Evolutionary conservation across 805 yeast species (phyloP).

Genomic region (Grigorovia humatica): DNA sequence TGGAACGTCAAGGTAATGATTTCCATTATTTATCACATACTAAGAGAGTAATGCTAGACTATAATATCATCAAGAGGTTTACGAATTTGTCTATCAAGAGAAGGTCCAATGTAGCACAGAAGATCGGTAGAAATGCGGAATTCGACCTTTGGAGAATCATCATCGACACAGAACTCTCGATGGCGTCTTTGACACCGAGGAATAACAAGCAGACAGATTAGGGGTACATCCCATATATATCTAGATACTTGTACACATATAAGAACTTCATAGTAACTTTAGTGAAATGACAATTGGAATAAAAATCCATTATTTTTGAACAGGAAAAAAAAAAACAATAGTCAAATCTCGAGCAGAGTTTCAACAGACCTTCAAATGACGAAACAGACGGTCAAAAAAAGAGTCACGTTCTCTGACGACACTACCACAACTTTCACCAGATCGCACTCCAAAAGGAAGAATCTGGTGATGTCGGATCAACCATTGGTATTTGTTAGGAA

Average conservation of each 20-base stretch:
- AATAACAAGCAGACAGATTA: not conserved
- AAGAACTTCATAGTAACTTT: too few species aligned
- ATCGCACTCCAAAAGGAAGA: conserved; percentile 15
- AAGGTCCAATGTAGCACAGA: conserved; percentile 42
- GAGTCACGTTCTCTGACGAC: conserved; percentile 29
- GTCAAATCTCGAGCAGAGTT: too few species aligned
- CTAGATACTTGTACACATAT: too few species aligned
- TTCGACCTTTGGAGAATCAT: conserved; percentile 62
- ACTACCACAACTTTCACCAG: conserved; percentile 19
- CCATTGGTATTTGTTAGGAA: conserved; percentile 28
- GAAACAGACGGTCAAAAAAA: conserved; percentile 16
- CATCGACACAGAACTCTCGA: conserved; percentile 41
- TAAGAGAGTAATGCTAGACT: conserved; percentile 57
- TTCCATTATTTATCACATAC: conserved; percentile 29
- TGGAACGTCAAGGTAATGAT: conserved; percentile 41
- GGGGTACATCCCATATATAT: too few species aligned
- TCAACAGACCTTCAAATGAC: conserved; percentile 8
- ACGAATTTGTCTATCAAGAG: conserved; percentile 47
- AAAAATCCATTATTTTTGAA: too few species aligned
- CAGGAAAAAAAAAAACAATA: not conserved
- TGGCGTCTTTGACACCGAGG: conserved; percentile 15
- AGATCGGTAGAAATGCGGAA: conserved; percentile 47
- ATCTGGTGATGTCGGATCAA: conserved; percentile 10
- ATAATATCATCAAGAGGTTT: conserved; percentile 44
- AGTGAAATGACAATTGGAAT: too few species aligned